Percentiles rank a stretch among this genome's conserved stretches.
phyloP scores from a whole-genome alignment of 108 stramenopile species.

The Cyclotella distinguenda region DNA sequence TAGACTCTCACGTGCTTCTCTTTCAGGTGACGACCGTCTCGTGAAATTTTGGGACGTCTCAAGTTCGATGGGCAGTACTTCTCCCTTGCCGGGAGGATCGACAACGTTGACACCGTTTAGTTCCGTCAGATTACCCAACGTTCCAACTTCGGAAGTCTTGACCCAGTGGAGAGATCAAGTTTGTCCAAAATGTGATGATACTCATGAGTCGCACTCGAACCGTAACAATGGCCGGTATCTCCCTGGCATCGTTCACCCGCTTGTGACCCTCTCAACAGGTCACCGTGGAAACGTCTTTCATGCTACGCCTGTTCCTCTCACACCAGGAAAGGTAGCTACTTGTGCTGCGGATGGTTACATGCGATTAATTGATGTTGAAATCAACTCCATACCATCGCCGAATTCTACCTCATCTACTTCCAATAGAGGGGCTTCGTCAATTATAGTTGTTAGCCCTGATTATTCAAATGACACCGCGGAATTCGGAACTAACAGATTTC shows the following conservation, averaged over 20 bases:
- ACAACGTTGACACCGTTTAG: conserved; percentile 67
- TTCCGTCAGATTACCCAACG: conserved; percentile 8
- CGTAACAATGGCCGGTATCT: conserved; percentile 16
- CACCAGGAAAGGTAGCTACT: conserved; percentile 69
- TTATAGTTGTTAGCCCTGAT: conserved; percentile 60
- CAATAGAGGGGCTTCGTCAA: conserved; percentile 27
- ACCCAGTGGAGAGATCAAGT: conserved; percentile 19
- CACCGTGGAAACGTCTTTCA: conserved; percentile 82
- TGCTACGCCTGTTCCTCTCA: conserved; percentile 53
- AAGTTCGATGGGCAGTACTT: conserved; percentile 70
- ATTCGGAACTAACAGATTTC: conserved; percentile 19
- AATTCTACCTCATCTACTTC: conserved; percentile 26
- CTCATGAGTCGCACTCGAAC: neutral
- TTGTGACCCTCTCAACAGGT: conserved; percentile 69
- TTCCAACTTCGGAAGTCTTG: conserved; percentile 29
- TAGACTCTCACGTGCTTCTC: no score
- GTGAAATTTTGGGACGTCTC: conserved; percentile 82
- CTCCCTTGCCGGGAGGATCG: conserved; percentile 56
- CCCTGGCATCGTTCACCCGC: conserved; percentile 62
- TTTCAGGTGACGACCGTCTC: conserved; percentile 60
- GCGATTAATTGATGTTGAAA: conserved; percentile 55
- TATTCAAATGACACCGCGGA: conserved; percentile 43
- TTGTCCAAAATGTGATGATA: neutral
- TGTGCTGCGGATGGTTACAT: conserved; percentile 85
- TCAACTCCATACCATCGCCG: conserved; percentile 20